Percentiles rank a stretch among this genome's conserved stretches.
These are phyloP conservation scores for Craterostigma plantagineum DNA, from an alignment of 257 asterid genomes.

Conservation along the genomic window DNA sequence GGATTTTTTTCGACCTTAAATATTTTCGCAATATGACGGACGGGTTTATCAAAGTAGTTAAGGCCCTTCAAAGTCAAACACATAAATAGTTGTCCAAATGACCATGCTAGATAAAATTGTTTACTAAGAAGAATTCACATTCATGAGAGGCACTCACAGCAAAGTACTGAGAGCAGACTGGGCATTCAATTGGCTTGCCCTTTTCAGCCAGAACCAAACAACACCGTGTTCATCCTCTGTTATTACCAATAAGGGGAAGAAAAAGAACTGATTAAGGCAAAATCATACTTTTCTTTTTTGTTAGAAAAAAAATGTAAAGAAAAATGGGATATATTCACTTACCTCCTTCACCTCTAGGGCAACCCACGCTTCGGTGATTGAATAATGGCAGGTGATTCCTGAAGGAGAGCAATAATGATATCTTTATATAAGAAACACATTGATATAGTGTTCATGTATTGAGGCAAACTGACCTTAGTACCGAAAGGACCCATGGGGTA, in stretches of 20 bases:
- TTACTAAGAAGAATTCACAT: too few relatives aligned
- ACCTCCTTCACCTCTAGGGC: conserved; percentile 98
- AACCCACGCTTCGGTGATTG: conserved; percentile 91
- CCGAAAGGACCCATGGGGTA: conserved; percentile 36
- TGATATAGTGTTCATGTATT: not conserved
- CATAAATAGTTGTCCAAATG: too few relatives aligned
- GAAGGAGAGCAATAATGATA: conserved; percentile 9
- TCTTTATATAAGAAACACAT: too few relatives aligned
- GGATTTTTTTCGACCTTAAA: too few relatives aligned
- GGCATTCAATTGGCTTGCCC: conserved; percentile 88
- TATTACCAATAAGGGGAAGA: not conserved
- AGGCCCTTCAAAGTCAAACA: too few relatives aligned
- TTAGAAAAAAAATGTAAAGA: not conserved
- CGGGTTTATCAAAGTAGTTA: too few relatives aligned
- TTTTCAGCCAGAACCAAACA: conserved; percentile 98
- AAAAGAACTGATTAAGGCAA: not conserved
- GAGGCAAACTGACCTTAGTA: conserved; percentile 28
- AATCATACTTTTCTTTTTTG: not conserved
- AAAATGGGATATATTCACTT: conserved; percentile 8
- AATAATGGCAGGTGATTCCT: conserved; percentile 92
- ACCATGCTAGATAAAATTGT: too few relatives aligned
- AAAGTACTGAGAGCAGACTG: conserved; percentile 87
- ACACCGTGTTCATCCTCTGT: conserved; percentile 98
- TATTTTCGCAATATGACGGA: too few relatives aligned
- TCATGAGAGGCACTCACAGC: conserved; percentile 49